Conservation (phyloP, 1,139 yeast genomes). For the Taphrina flavorubra region DNA sequence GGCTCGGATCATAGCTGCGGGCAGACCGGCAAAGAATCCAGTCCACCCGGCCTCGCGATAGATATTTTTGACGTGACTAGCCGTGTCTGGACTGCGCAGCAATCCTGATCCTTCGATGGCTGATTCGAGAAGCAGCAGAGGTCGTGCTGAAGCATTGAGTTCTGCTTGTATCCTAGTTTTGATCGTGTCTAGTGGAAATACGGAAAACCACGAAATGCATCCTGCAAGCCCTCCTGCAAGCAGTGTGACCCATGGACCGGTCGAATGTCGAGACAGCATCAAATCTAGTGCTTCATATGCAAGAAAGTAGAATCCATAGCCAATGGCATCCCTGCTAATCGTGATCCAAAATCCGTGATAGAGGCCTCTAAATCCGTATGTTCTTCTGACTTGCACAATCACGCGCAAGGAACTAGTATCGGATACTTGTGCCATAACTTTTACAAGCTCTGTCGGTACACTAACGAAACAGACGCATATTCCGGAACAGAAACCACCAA, state of each 20-base stretch:
- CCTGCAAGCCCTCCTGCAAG: constrained; percentile 48
- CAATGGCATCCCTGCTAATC: constrained; percentile 46
- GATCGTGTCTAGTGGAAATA: constrained; percentile 47
- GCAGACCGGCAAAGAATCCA: constrained; percentile 46
- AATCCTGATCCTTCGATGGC: neutral
- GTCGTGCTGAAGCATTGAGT: constrained; percentile 1
- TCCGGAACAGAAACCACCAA: constrained; percentile 46
- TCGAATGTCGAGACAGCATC: neutral
- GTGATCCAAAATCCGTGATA: constrained; percentile 46
- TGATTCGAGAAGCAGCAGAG: neutral
- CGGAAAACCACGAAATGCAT: constrained; percentile 47
- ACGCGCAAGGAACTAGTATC: constrained; percentile 40
- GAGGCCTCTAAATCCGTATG: constrained; percentile 45
- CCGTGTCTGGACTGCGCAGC: neutral
- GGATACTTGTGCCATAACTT: constrained; percentile 46
- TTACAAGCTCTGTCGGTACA: constrained; percentile 47
- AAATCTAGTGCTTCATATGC: constrained; percentile 7
- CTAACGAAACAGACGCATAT: constrained; percentile 46
- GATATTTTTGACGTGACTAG: constrained; percentile 35
- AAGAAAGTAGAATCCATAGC: constrained; percentile 47
- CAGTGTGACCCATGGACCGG: constrained; percentile 27
- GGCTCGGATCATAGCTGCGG: constrained; percentile 46
- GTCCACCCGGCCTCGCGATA: constrained; percentile 43
- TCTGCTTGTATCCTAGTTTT: constrained; percentile 47
- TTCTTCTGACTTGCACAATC: constrained; percentile 34